Conservation (phyloP, 805 yeast species). For the Ogataea kodamae region DNA sequence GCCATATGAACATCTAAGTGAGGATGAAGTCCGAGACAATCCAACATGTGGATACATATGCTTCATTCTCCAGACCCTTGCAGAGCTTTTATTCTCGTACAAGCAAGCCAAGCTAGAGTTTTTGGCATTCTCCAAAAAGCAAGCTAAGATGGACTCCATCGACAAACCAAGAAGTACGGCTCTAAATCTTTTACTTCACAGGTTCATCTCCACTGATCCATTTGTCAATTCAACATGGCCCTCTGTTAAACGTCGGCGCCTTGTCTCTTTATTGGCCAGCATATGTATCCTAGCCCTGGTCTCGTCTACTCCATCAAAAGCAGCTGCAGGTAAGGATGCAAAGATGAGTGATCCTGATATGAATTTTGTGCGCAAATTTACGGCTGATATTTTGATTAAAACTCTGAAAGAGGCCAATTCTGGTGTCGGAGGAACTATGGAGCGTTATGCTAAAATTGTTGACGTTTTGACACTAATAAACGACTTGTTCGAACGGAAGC, state of each 20-base stretch:
- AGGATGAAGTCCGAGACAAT: constrained; percentile 40
- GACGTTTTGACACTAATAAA: constrained; percentile 50
- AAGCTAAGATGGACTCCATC: constrained; percentile 29
- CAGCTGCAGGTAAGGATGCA: constrained; percentile 41
- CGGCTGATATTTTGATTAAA: constrained; percentile 64
- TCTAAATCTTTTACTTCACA: constrained; percentile 72
- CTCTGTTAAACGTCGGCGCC: constrained; percentile 46
- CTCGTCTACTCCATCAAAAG: constrained; percentile 53
- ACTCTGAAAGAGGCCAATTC: constrained; percentile 51
- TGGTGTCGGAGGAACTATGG: constrained; percentile 36
- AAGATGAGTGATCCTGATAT: constrained; percentile 63
- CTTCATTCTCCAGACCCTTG: constrained; percentile 62
- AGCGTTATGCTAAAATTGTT: constrained; percentile 51
- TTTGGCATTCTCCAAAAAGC: constrained; percentile 67
- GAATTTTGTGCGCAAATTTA: constrained; percentile 68
- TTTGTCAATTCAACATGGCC: constrained; percentile 34
- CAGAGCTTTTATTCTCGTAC: constrained; percentile 75
- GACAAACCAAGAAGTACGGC: constrained; percentile 75
- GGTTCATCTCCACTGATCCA: constrained; percentile 57
- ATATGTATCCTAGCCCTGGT: constrained; percentile 60
- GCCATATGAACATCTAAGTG: constrained; percentile 24
- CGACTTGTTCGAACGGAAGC: constrained; percentile 40
- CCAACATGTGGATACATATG: constrained; percentile 60
- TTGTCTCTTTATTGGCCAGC: constrained; percentile 60
- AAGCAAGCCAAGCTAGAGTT: constrained; percentile 80